Percentiles rank a stretch among this genome's conserved stretches.
phyloP scores from a whole-genome alignment of 176 grass and related monocot species.

The Triticum urartu region DNA sequence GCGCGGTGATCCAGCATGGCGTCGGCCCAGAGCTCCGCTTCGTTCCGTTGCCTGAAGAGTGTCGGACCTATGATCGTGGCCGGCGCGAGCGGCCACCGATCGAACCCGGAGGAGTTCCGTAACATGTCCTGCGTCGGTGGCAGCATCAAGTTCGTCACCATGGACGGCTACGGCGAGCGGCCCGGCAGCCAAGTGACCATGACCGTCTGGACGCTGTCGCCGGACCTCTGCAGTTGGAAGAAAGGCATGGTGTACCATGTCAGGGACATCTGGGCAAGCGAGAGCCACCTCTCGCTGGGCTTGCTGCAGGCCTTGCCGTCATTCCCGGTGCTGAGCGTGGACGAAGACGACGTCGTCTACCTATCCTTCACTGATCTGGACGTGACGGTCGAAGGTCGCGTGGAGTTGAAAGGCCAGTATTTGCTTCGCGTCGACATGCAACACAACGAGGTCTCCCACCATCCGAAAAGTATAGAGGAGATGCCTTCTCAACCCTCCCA shows the following conservation, averaged over 20 bases:
- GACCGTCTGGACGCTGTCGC: neutral
- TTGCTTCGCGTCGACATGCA: neutral
- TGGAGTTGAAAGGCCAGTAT: neutral
- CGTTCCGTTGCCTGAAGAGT: neutral
- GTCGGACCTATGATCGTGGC: neutral
- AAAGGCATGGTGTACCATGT: neutral
- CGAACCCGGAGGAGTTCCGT: neutral
- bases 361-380: neutral
- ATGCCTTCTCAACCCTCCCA: neutral
- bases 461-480: neutral
- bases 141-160: constrained; percentile 12
- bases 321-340: neutral
- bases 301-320: neutral
- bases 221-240: neutral
- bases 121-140: neutral
- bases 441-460: neutral
- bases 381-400: neutral
- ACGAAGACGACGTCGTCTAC: neutral
- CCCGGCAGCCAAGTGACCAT: neutral
- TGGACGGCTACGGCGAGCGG: neutral
- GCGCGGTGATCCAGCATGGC: neutral
- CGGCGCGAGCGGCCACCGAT: no score
- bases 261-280: neutral
- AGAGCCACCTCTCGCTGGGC: neutral
- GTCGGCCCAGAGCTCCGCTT: neutral